Evolutionary conservation across 108 stramenopile genomes (phyloP), one percentile per base, ranked within the genome.

Genomic region (Fragilariopsis cylindrus): DNA sequence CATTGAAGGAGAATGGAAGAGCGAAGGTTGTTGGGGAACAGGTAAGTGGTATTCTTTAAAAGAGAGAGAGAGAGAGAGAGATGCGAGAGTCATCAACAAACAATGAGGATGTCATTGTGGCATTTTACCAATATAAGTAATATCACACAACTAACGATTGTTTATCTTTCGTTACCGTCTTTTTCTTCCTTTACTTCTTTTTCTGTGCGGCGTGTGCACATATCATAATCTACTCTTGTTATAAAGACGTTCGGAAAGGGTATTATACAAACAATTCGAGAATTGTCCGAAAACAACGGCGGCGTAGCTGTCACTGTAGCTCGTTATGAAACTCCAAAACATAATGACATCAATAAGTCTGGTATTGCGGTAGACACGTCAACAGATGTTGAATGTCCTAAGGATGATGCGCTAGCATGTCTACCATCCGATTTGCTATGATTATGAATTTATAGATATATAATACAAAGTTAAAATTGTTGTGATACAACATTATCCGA

Each of bases 281-380:
- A 69, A 49, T 65, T 93, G 42, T 84, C 82, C 13, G 79, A 85
- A 30, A 71, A 81, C 11, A 95, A 94, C 79, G 96, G 93, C 0
- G 93, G 93, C 15, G 84, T 97, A 55, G 90, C 94, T 39, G 94
- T 97, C 9, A 97, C 96, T 7, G 83, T 96, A 21, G 94, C 94
- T 21, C 73, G 89, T 15, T 97, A 97, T 74, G 89, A 92, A 76
- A 97, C 96, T 15, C 96, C 96, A 9, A 70, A 88, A 9, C 89
- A 88, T 71, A 81, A 92, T 60, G 86, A 96, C 70, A 95, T 97
- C 60, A 96, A 97, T 75, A 92, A 90, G 58, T 69, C 70, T 58
- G 96, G 96, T 40, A 92, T 96, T 50, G 60, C 83, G 7, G 90
- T 87, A 7, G 91, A 96, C 73, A 72, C 84, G 18, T 15, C 57